These are phyloP conservation scores for Phaeosphaeria sp. DNA, from an alignment of 2,329 filamentous ascomycete genomes.

Conservation along the genomic window DNA sequence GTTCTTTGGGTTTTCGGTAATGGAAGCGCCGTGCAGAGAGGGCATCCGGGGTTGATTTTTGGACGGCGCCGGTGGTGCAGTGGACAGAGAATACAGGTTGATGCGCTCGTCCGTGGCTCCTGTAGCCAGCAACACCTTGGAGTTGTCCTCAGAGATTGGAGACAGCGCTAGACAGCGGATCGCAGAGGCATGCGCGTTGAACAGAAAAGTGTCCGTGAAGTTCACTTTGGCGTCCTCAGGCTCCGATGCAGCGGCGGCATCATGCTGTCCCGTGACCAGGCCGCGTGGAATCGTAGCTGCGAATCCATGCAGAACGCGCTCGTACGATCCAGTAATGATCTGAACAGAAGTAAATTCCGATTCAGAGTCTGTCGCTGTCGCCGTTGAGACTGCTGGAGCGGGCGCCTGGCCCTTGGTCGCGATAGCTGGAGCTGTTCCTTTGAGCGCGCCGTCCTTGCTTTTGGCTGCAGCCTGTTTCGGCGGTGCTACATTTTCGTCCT, in stretches of 20 bases:
- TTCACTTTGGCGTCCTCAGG: slow-evolving; percentile 54
- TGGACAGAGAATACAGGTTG: slow-evolving; percentile 89
- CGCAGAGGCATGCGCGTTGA: slow-evolving; percentile 89
- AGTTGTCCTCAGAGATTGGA: slow-evolving; percentile 68
- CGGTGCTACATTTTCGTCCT: slow-evolving; percentile 26
- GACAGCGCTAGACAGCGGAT: slow-evolving; percentile 90
- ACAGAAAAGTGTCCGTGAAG: slow-evolving; percentile 93
- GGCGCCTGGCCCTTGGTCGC: slow-evolving; percentile 24
- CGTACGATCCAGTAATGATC: slow-evolving; percentile 92
- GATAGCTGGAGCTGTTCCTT: slow-evolving; percentile 23
- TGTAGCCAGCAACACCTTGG: slow-evolving; percentile 88
- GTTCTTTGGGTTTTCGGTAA: slow-evolving; percentile 85
- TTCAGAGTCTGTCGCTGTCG: slow-evolving; percentile 9
- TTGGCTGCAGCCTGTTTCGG: slow-evolving; percentile 25
- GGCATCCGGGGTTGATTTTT: slow-evolving; percentile 66
- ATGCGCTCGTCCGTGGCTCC: slow-evolving; percentile 93
- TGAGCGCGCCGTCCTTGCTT: slow-evolving; percentile 24
- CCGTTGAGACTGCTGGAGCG: slow-evolving; percentile 7
- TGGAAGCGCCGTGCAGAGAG: slow-evolving; percentile 72
- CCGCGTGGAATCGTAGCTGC: slow-evolving; percentile 70
- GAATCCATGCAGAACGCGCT: slow-evolving; percentile 88
- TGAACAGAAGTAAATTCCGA: slow-evolving; percentile 66
- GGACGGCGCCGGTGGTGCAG: slow-evolving; percentile 61
- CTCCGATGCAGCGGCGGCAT: slow-evolving; percentile 18
- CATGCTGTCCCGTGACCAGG: slow-evolving; percentile 37